Conservation (phyloP, 2,329 filamentous ascomycete species). For the Fusarium sp. region DNA sequence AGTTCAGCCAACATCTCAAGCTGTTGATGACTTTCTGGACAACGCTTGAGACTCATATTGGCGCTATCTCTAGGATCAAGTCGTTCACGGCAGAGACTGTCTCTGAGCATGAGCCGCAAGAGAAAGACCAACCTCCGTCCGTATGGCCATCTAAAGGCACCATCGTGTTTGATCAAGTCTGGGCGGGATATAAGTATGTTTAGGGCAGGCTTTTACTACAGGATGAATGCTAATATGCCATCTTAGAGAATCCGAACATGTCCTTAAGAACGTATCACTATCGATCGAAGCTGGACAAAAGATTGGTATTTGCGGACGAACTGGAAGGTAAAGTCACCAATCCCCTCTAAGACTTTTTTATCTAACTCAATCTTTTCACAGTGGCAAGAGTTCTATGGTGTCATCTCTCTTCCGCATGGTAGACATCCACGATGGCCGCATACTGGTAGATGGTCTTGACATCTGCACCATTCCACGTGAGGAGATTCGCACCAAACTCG, state of each 20-base stretch:
- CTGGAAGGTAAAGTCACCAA: constrained; percentile 25
- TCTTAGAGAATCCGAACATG: neutral
- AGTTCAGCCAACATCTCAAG: constrained; percentile 50
- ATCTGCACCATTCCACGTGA: constrained; percentile 46
- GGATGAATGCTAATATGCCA: neutral
- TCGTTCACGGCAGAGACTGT: constrained; percentile 33
- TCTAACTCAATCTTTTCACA: neutral
- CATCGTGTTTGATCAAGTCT: constrained; percentile 77
- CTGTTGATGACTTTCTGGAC: constrained; percentile 52
- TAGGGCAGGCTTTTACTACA: accelerated
- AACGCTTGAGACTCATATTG: constrained; percentile 48
- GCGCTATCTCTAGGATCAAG: constrained; percentile 47
- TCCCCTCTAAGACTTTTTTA: neutral
- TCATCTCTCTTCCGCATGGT: constrained; percentile 59
- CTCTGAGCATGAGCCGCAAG: constrained; percentile 32
- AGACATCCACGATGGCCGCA: constrained; percentile 58
- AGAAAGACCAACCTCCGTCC: constrained; percentile 63
- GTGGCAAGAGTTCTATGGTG: constrained; percentile 63
- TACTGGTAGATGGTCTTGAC: constrained; percentile 61
- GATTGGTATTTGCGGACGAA: constrained; percentile 39
- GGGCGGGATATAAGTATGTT: constrained; percentile 31
- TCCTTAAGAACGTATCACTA: constrained; percentile 21
- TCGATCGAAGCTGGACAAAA: constrained; percentile 36
- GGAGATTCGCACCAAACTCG: constrained; percentile 52
- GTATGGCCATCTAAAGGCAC: constrained; percentile 88